Percentiles rank a stretch among this genome's conserved stretches.
phyloP scores from a whole-genome alignment of 345 rosid species.

The Citrus glauca region DNA sequence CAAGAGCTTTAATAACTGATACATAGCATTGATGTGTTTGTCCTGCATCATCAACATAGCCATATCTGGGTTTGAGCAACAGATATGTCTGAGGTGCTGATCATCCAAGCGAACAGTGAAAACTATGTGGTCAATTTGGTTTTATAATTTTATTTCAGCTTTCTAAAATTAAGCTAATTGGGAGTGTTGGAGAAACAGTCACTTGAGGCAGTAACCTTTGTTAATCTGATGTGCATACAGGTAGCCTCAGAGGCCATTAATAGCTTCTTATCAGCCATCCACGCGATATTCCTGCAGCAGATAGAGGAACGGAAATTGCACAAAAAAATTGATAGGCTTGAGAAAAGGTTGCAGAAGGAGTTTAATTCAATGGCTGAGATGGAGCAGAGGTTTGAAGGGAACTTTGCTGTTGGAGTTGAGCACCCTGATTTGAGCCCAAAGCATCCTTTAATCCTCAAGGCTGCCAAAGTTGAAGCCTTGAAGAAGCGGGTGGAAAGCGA shows the following conservation, averaged over 20 bases:
- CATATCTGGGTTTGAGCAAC: background rate
- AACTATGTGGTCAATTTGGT: background rate
- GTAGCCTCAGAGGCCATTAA: conserved; percentile 65
- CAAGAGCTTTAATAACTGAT: background rate
- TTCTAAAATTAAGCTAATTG: background rate
- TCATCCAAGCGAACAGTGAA: background rate
- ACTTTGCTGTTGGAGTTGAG: conserved; percentile 28
- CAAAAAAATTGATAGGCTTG: conserved; percentile 52
- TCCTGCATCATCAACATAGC: background rate
- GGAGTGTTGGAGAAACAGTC: background rate
- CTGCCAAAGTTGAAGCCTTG: conserved; percentile 55
- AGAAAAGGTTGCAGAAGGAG: conserved; percentile 70
- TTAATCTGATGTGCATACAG: conserved; percentile 33
- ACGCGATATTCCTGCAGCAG: conserved; percentile 55
- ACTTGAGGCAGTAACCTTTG: background rate
- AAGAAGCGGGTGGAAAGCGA: conserved; percentile 51
- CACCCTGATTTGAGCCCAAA: conserved; percentile 46
- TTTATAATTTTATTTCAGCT: background rate
- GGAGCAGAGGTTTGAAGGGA: conserved; percentile 51
- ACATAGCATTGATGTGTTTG: background rate
- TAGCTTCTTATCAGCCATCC: conserved; percentile 54
- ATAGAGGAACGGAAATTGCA: conserved; percentile 52
- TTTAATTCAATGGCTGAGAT: conserved; percentile 45
- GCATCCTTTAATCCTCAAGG: conserved; percentile 63
- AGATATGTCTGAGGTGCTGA: background rate